Percentiles rank a stretch among this genome's conserved stretches.
These are phyloP conservation scores for Solanum habrochaites DNA, from an alignment of 257 asterid genomes.

Conservation along the genomic window DNA sequence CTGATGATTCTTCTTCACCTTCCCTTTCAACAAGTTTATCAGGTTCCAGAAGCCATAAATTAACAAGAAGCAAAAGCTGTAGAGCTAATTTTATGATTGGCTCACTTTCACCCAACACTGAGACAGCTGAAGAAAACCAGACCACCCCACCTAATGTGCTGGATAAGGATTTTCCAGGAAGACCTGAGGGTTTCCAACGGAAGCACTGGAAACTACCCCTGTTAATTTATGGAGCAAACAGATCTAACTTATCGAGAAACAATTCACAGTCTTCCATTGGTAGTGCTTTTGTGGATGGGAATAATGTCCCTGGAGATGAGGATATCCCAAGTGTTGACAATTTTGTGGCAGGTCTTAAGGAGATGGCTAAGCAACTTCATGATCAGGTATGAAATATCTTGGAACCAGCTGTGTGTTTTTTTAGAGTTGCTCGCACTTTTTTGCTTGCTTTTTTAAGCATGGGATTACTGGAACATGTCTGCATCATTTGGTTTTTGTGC, in stretches of 20 bases:
- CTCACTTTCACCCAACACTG: constrained; percentile 23
- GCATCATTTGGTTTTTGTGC: neutral
- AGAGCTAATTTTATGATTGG: constrained; percentile 38
- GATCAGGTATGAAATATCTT: constrained; percentile 43
- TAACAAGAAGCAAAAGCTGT: constrained; percentile 58
- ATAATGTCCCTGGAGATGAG: constrained; percentile 46
- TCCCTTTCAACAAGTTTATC: constrained; percentile 21
- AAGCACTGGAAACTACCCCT: constrained; percentile 86
- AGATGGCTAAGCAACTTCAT: constrained; percentile 60
- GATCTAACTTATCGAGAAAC: constrained; percentile 31
- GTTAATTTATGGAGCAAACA: constrained; percentile 42
- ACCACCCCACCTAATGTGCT: constrained; percentile 66
- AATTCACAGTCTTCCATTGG: constrained; percentile 56
- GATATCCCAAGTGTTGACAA: constrained; percentile 87
- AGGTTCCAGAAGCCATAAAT: constrained; percentile 37
- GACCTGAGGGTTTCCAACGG: constrained; percentile 54
- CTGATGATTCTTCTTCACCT: constrained; percentile 32
- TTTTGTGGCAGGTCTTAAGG: constrained; percentile 90
- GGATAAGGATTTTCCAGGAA: constrained; percentile 52
- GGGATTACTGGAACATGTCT: neutral
- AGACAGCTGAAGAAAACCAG: constrained; percentile 36
- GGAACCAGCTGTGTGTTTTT: neutral
- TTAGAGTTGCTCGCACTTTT: neutral
- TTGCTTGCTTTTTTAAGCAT: neutral
- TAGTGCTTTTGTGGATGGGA: constrained; percentile 48